Conservation (phyloP, 169 alveolate genomes). For the Haemoproteus tartakovskyi region DNA sequence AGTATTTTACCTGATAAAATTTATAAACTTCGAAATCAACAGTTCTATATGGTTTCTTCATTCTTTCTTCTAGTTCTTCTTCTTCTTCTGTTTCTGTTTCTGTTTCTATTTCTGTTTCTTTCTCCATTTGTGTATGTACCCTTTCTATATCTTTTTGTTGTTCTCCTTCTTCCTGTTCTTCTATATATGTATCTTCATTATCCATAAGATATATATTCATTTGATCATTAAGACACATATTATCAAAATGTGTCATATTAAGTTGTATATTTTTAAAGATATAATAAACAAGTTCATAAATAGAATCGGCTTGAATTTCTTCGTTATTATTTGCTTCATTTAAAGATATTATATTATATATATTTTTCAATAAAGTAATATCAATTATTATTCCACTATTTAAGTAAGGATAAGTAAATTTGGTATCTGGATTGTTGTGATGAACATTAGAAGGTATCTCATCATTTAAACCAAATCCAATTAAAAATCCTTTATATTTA, state of each 20-base stretch:
- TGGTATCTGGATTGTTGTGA: neutral
- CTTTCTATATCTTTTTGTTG: neutral
- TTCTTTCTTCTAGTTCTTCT: neutral
- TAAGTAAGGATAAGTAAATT: neutral
- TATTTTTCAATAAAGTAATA: constrained; percentile 6
- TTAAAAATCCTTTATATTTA: constrained; percentile 1
- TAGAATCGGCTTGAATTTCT: constrained; percentile 1
- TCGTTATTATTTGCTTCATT: neutral
- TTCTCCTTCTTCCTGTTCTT: too few relatives aligned
- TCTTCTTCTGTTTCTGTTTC: neutral
- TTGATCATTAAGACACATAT: constrained; percentile 11
- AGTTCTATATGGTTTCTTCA: neutral
- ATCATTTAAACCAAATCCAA: constrained; percentile 14
- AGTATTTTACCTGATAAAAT: neutral
- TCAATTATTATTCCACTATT: constrained; percentile 42
- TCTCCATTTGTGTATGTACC: neutral
- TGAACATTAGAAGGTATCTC: neutral
- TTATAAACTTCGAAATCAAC: constrained; percentile 16
- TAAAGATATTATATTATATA: neutral
- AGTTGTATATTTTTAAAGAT: constrained; percentile 6
- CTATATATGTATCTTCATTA: constrained; percentile 10
- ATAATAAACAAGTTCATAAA: constrained; percentile 7
- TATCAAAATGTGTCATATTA: constrained; percentile 15
- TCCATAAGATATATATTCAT: constrained; percentile 10
- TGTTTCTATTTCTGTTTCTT: neutral